Base-by-base conservation (phyloP, 2,329 filamentous ascomycete genomes). In the Pseudocercospora musae region DNA sequence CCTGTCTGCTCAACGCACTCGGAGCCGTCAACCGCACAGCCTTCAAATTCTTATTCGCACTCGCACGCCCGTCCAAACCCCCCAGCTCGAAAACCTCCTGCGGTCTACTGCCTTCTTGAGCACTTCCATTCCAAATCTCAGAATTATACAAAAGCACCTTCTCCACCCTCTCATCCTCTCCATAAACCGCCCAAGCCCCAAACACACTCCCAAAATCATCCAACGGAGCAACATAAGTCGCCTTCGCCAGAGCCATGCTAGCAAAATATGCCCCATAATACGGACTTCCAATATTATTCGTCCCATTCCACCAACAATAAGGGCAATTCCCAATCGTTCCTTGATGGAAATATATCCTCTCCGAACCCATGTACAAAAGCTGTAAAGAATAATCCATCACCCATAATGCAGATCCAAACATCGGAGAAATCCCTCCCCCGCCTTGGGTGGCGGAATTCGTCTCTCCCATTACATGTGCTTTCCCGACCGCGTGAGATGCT, bases 201-300 rank as follows among this genome's bases (percentile, higher is more conserved):
- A 80, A 84, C 13, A 79, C 74, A 1, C 76, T 81, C 55, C 84
- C 84, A 1, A 73, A 80, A 23, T 74, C 75, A 59, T 84, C 82
- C 18, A 84, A 71, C 0, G 78, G 76, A 0, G 80, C 77, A 53
- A 84, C 72, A 48, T 78, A 70, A n/a, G 75, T 70, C 0, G 78
- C 80, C 0, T 76, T 74, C 1, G 80, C 79, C 27, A 83, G 69
- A 0, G 80, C 71, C n/a, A 79, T 77, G 1, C 78, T 76, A 1
- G 81, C 81, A 2, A 78, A 78, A 52, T 80, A 81, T 0, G 81
- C 82, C 3, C 82, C 82, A 60, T 82, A 84, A 68, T 83, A 85
- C 0, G 82, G 81, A 0, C 80, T 76, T 0, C 81, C 81, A 75
- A 82, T 83, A 46, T 71, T 76, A 66, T 82, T 81, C 2, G 78